Evolutionary conservation across 192 early-diverging fungal species (phyloP), one percentile per base, ranked within the genome.

Genomic region (Kappamyces sp.): DNA sequence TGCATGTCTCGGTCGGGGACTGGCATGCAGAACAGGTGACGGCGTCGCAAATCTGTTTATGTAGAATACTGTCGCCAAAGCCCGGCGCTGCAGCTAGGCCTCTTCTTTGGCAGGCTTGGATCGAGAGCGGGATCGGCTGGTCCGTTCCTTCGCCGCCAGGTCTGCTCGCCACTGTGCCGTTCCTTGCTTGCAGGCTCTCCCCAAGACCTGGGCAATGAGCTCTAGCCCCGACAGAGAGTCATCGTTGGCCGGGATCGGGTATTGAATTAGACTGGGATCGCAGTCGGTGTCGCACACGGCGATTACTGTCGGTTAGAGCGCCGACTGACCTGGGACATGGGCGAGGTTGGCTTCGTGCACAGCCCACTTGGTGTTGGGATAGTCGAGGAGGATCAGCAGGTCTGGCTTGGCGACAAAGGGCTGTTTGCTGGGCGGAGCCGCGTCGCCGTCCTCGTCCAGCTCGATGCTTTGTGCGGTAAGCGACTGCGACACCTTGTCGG

Each of bases 211-310:
- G 9, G 91, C 89, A 3, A 98, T 75, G 35, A 94, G 67, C 51
- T 85, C 82, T 6, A 98, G 78, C 40, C 83, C 84, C 8, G 79
- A 69, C 31, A 89, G 61, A 3, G 88, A 86, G 66, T 98, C 93
- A 63, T 98, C 94, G 69, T 98, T 98, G 49, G 87, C 93, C 1
- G 94, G 91, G 40, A 98, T 90, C 12, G 92, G 87, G 68, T 94
- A 98, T 1, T 88, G 86, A 36, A 96, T 91, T 5, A 63, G 61
- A 9, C 79, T 72, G 37, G 94, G 92, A 67, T 94, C 86, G 66
- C 84, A 87, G 74, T 98, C 90, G 31, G 92, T 93, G 66, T 98
- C 94, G 39, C 88, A 83, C 51, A 98, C 76, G 42, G 88, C 91
- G 47, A 98, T 84, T 5, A 92, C 87, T 31, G 94, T 23, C 23